A percentile compares a stretch with the other conserved stretches of the same genome.
Conservation (phyloP, 495 filamentous ascomycete species). For the Penicillium bialowiezense region DNA sequence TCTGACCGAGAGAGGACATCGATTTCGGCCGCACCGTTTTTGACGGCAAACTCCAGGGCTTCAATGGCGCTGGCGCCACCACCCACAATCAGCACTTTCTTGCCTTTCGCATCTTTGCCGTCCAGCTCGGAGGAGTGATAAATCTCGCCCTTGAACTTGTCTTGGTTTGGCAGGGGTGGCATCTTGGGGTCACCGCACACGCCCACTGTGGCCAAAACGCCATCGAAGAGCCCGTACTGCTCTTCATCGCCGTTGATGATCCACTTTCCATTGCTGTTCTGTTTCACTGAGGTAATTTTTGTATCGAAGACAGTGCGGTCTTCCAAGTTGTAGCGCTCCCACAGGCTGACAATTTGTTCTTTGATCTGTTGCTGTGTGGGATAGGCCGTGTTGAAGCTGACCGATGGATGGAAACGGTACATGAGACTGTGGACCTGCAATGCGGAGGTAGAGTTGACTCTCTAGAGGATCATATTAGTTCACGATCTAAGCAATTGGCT, state of each 20-base stretch:
- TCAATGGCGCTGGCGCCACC: constrained; percentile 82
- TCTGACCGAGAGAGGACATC: constrained; percentile 75
- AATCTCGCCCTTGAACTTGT: constrained; percentile 64
- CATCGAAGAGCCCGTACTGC: constrained; percentile 69
- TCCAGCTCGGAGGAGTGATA: constrained; percentile 73
- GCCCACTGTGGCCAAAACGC: constrained; percentile 72
- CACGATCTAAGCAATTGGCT: background rate
- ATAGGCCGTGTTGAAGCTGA: constrained; percentile 70
- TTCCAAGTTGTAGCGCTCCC: constrained; percentile 73
- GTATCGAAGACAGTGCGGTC: constrained; percentile 69
- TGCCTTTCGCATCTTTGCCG: constrained; percentile 65
- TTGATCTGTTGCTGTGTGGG: constrained; percentile 72
- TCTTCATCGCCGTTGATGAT: constrained; percentile 75
- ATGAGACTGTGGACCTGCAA: constrained; percentile 83
- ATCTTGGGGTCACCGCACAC: constrained; percentile 78
- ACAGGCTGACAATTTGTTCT: constrained; percentile 64
- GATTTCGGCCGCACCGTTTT: constrained; percentile 61
- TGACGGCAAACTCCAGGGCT: constrained; percentile 74
- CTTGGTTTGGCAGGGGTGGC: constrained; percentile 62
- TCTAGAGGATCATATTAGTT: constrained; percentile 36
- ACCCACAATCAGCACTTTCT: constrained; percentile 72
- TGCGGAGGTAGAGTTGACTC: constrained; percentile 78
- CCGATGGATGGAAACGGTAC: constrained; percentile 84
- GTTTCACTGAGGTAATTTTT: constrained; percentile 62
- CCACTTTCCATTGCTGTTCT: constrained; percentile 69